phyloP scores from a whole-genome alignment of 2,329 filamentous ascomycete species.

The Gaeumannomyces sp. region DNA sequence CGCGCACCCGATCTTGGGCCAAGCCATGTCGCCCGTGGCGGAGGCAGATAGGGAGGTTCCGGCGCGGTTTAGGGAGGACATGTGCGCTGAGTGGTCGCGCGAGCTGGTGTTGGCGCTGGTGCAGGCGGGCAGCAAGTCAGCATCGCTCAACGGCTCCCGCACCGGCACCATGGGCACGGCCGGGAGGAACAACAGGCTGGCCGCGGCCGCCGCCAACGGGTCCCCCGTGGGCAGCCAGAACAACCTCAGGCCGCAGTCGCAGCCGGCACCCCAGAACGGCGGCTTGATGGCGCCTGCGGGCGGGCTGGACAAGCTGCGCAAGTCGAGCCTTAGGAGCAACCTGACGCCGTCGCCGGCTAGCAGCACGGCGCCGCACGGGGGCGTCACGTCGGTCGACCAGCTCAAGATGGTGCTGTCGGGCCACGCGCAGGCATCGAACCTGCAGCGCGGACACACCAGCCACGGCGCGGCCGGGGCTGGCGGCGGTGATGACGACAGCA shows the following conservation, averaged over 20 bases:
- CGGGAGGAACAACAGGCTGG: conserved; percentile 16
- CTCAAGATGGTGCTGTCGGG: conserved; percentile 56
- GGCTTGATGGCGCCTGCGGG: conserved; percentile 16
- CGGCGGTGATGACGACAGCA: conserved; percentile 46
- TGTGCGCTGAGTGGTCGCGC: conserved; percentile 74
- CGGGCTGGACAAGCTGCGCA: conserved; percentile 37
- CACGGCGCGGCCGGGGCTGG: conserved; percentile 21
- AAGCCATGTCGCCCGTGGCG: conserved; percentile 30
- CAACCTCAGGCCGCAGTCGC: conserved; percentile 44
- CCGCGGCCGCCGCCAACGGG: conserved; percentile 27
- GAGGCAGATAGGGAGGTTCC: conserved; percentile 54
- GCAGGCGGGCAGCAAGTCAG: conserved; percentile 62
- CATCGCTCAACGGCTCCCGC: conserved; percentile 70
- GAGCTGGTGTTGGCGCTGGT: conserved; percentile 65
- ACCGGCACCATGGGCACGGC: conserved; percentile 51
- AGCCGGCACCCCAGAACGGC: conserved; percentile 23
- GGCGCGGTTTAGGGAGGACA: conserved; percentile 61
- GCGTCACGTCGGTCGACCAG: conserved; percentile 57
- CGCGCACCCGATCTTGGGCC: conserved; percentile 54
- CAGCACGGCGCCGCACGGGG: conserved; percentile 26
- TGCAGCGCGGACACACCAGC: conserved; percentile 27
- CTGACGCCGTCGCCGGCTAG: conserved; percentile 36
- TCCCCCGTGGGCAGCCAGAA: conserved; percentile 43
- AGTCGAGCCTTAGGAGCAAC: conserved; percentile 48
- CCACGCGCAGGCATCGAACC: conserved; percentile 33